Evolutionary conservation across 192 early-diverging fungal genomes (phyloP).

Genomic region (Radiomyces spectabilis): DNA sequence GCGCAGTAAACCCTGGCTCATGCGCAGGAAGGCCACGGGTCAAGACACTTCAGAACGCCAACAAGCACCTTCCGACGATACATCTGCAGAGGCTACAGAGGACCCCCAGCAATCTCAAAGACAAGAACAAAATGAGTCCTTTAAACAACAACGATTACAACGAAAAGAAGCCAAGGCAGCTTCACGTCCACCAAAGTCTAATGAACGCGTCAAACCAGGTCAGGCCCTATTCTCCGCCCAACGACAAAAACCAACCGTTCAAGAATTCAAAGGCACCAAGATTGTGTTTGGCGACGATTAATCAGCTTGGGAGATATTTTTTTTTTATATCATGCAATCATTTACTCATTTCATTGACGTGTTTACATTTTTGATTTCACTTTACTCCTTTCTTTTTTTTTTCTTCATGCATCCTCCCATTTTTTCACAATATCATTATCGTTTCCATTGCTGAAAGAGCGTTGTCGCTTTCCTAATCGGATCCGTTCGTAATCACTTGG

Average conservation of each 20-base stretch:
- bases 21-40: constrained; percentile 32
- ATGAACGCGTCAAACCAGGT: constrained; percentile 36
- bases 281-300: constrained; percentile 67
- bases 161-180: neutral
- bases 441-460: neutral
- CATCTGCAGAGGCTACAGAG: neutral
- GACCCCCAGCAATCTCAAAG: neutral
- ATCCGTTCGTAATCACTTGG: constrained; percentile 15
- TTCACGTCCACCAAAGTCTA: constrained; percentile 2
- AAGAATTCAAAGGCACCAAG: constrained; percentile 61
- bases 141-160: constrained; percentile 17
- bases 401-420: too few species aligned
- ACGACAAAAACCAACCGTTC: constrained; percentile 34
- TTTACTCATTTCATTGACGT: too few species aligned
- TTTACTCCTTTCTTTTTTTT: too few species aligned
- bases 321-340: too few species aligned
- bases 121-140: too few species aligned
- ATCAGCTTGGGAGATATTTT: too few species aligned
- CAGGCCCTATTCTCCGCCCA: constrained; percentile 35
- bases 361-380: too few species aligned
- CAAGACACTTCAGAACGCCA: neutral
- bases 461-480: neutral
- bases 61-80: neutral
- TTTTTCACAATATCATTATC: neutral
- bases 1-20: constrained; percentile 58